A percentile compares a stretch with the other conserved stretches of the same genome.
These are phyloP conservation scores for Hypoxylon sp. DNA, from an alignment of 2,329 filamentous ascomycete genomes.

Conservation along the genomic window DNA sequence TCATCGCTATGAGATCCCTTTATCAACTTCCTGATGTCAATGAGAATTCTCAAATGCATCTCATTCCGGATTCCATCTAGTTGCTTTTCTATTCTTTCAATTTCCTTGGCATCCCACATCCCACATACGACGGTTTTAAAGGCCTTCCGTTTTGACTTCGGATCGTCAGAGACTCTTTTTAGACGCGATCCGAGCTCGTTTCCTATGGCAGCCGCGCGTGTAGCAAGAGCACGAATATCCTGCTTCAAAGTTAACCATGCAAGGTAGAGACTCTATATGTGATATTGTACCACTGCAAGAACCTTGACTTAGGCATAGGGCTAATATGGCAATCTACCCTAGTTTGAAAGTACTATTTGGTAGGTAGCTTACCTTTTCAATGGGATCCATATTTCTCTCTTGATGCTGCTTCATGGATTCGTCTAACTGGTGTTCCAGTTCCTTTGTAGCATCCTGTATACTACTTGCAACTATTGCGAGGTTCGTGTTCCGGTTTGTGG, in stretches of 20 bases:
- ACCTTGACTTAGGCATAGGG: no score
- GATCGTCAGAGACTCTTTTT: constrained; percentile 18
- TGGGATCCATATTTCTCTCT: neutral
- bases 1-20: constrained; percentile 22
- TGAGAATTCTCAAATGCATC: constrained; percentile 39
- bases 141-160: constrained; percentile 41
- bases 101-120: constrained; percentile 42
- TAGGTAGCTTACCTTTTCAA: constrained; percentile 37
- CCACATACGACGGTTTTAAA: constrained; percentile 29
- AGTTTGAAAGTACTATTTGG: no score
- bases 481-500: constrained; percentile 40
- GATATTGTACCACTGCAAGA: neutral
- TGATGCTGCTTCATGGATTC: neutral
- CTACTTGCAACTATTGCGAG: constrained; percentile 31
- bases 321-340: no score
- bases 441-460: constrained; percentile 36
- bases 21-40: constrained; percentile 31
- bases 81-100: constrained; percentile 37
- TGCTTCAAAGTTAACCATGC: neutral
- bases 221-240: constrained; percentile 36
- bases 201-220: constrained; percentile 40
- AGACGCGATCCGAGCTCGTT: constrained; percentile 36
- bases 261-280: neutral
- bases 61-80: constrained; percentile 40
- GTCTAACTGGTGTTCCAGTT: constrained; percentile 36